Evolutionary conservation across 1,284 basidiomycete genomes (phyloP).

Genomic region (Cutaneotrichosporon sp.): DNA sequence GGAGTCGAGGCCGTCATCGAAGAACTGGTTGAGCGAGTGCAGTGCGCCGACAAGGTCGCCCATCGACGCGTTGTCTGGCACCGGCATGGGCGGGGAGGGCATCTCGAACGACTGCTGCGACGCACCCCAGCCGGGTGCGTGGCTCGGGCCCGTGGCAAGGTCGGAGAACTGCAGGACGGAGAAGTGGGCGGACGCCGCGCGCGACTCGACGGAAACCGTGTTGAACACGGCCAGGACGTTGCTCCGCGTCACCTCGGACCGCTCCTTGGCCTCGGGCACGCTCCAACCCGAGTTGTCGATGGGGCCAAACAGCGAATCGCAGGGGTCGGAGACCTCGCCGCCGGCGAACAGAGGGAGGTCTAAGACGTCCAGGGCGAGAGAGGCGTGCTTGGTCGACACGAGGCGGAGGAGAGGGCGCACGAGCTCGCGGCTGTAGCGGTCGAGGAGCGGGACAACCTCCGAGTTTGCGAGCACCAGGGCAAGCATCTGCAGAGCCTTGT

Average conservation of each 20-base stretch:
- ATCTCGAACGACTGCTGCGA: slow-evolving; percentile 33
- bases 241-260: slow-evolving; percentile 65
- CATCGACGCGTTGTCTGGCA: slow-evolving; percentile 62
- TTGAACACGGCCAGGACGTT: slow-evolving; percentile 83
- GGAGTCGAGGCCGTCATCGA: slow-evolving; percentile 61
- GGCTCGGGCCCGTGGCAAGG: slow-evolving; percentile 18
- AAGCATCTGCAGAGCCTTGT: slow-evolving; percentile 81
- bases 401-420: slow-evolving; percentile 87
- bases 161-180: slow-evolving; percentile 52
- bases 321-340: slow-evolving; percentile 79
- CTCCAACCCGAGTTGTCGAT: slow-evolving; percentile 84
- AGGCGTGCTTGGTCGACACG: slow-evolving; percentile 78
- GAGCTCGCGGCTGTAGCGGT: slow-evolving; percentile 76
- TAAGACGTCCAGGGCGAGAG: slow-evolving; percentile 84
- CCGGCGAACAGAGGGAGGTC: slow-evolving; percentile 78
- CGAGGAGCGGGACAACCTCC: slow-evolving; percentile 72
- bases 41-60: slow-evolving; percentile 82
- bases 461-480: slow-evolving; percentile 85
- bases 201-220: slow-evolving; percentile 68
- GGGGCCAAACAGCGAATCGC: slow-evolving; percentile 72
- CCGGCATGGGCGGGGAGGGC: slow-evolving; percentile 69
- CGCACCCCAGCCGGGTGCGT: slow-evolving; percentile 18
- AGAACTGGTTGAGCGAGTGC: slow-evolving; percentile 82
- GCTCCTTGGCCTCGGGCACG: slow-evolving; percentile 66
- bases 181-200: slow-evolving; percentile 54